phyloP scores from a whole-genome alignment of 768 basidiomycete species.

The Trametes cinnabarina region DNA sequence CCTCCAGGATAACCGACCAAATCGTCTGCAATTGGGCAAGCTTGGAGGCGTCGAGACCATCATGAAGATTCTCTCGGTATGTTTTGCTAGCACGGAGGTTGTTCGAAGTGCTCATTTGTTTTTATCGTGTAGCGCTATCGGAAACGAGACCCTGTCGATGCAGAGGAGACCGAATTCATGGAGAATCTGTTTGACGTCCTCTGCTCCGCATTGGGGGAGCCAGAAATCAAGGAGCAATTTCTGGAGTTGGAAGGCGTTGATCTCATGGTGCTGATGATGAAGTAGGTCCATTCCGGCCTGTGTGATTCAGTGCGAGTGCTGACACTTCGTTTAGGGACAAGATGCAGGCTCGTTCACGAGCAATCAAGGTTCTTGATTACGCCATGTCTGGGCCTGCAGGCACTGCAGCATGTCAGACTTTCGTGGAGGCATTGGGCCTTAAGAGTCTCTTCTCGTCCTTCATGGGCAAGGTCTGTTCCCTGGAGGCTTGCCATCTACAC shows the following conservation, averaged over 20 bases:
- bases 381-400: constrained; percentile 81
- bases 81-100: constrained; percentile 33
- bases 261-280: constrained; percentile 98
- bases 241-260: constrained; percentile 92
- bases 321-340: constrained; percentile 59
- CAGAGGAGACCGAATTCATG: constrained; percentile 96
- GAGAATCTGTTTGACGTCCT: constrained; percentile 92
- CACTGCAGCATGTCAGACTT: constrained; percentile 69
- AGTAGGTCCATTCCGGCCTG: constrained; percentile 47
- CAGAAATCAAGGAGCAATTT: constrained; percentile 77
- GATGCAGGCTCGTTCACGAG: constrained; percentile 70
- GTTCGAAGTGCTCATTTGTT: too few species aligned
- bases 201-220: constrained; percentile 82
- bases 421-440: constrained; percentile 84
- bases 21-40: constrained; percentile 66
- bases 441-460: constrained; percentile 89
- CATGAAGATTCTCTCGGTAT: constrained; percentile 77
- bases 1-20: constrained; percentile 69
- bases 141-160: constrained; percentile 74
- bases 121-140: constrained; percentile 86
- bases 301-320: too few species aligned
- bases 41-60: constrained; percentile 75
- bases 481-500: too few species aligned
- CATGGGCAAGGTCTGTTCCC: constrained; percentile 65
- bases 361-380: constrained; percentile 90